phyloP scores from a whole-genome alignment of 2,329 filamentous ascomycete species.

The Chrysosporium keratinophilum region DNA sequence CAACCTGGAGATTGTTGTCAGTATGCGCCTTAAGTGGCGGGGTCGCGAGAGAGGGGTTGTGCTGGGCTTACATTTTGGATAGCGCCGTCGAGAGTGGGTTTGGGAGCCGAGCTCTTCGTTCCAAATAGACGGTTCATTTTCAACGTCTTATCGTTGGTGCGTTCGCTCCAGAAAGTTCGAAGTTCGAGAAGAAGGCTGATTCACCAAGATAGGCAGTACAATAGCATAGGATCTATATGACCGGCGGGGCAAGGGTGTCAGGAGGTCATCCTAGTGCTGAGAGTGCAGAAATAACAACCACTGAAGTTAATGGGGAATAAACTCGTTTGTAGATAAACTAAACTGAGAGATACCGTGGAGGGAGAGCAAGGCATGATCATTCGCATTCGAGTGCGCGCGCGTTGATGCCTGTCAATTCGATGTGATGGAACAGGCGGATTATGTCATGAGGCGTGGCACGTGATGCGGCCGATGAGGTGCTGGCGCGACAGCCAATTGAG shows the following conservation, averaged over 20 bases:
- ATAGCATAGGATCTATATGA: background rate
- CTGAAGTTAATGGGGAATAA: no score
- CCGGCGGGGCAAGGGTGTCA: no score
- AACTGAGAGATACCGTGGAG: no score
- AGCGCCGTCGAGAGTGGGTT: slow-evolving; percentile 74
- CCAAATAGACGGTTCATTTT: slow-evolving; percentile 95
- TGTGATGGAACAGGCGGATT: background rate
- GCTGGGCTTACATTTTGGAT: slow-evolving; percentile 58
- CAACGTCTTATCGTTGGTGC: slow-evolving; percentile 13
- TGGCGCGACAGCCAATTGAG: no score
- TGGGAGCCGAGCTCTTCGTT: slow-evolving; percentile 72
- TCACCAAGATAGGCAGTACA: background rate
- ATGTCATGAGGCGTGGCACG: background rate
- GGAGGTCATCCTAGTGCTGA: no score
- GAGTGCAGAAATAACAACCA: no score
- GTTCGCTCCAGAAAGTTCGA: background rate
- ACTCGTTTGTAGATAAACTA: no score
- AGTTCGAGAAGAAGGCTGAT: background rate
- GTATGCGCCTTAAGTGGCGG: slow-evolving; percentile 16
- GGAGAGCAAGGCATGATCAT: no score
- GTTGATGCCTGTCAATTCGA: no score
- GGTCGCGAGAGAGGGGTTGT: slow-evolving; percentile 5
- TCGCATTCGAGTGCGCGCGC: no score
- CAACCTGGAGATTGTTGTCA: slow-evolving; percentile 45
- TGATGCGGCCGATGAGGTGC: background rate